Evolutionary conservation across 2,329 filamentous ascomycete species (phyloP), one percentile per base, ranked within the genome.

Genomic region (Dothiorella sarmentorum): DNA sequence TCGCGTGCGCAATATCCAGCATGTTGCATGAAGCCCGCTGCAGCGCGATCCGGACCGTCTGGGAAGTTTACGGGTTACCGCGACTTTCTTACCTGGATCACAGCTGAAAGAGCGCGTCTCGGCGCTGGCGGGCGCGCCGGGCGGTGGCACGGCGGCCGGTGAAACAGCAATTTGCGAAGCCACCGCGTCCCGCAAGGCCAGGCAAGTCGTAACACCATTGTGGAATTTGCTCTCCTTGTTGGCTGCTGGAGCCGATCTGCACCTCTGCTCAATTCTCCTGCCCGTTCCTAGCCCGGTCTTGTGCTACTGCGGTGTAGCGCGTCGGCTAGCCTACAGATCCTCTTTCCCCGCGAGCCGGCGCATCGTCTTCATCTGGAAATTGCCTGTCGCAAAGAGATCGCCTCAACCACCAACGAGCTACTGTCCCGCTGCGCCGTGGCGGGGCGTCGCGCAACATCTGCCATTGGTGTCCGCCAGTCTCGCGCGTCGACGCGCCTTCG

Each of bases 201-300:
- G 35, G 33, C 17, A 18, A 53, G 49, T 53, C 49, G 49, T 53
- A 40, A 22, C 49, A 53, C 49, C 49, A 40, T 10, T 40, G 33
- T 40, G 49, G 49, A 53, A 53, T 53, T 53, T 53, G 49, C 33
- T 18, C 26, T 20, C 24, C 49, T 53, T 22, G 49, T 57, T 45
- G 49, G 47, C 35, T 53, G 29, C 7, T 35, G 33, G 33, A 29
- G 49, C 35, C 35, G 57, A 59, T 59, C 57, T 59, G 45, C 57
- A 37, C 45, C 57, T 22, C 37, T n/a, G 53, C 57, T 35, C 49
- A 40, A 38, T 29, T 53, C 35, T 53, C 33, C 49, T 53, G 49
- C 57, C 47, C 47, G 57, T 59, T 59, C 57, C 57, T 59, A 37
- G 45, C 55, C 42, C 55, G 38, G 51, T 11, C 51, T 43, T 55